These are phyloP conservation scores for Phytophthora foliorum DNA, from an alignment of 352 stramenopile genomes.

Conservation along the genomic window DNA sequence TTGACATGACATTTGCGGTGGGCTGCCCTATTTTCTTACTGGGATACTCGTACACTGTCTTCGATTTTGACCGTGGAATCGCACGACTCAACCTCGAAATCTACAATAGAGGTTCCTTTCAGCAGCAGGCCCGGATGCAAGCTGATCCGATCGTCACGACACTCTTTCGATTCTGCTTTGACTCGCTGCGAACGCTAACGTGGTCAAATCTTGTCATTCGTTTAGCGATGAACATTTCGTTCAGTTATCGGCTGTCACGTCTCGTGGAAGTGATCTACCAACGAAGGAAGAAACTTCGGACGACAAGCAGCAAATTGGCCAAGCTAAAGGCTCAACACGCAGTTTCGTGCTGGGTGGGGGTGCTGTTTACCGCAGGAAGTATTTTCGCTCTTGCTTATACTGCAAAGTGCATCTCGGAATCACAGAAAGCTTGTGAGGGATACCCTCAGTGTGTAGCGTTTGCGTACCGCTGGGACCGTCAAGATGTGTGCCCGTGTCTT, in stretches of 20 bases:
- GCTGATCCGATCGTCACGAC: conserved; percentile 17
- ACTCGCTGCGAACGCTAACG: conserved; percentile 26
- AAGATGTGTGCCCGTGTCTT: conserved; percentile 41
- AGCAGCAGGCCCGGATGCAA: conserved; percentile 12
- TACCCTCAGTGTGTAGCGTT: conserved; percentile 24
- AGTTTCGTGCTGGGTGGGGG: neutral
- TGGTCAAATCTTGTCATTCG: conserved; percentile 6
- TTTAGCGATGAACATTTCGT: conserved; percentile 27
- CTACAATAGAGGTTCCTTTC: conserved; percentile 7
- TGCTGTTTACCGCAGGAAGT: neutral
- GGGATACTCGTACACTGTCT: conserved; percentile 10
- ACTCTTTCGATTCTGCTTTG: conserved; percentile 27
- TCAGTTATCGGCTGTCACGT: conserved; percentile 20
- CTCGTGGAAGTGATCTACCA: conserved; percentile 22
- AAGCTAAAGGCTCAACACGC: neutral
- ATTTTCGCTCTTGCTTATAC: conserved; percentile 10
- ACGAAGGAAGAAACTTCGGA: neutral
- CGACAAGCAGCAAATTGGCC: neutral
- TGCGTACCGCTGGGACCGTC: conserved; percentile 20
- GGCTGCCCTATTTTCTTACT: conserved; percentile 22
- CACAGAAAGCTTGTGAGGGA: conserved; percentile 5
- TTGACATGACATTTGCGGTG: conserved; percentile 29
- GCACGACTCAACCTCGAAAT: conserved; percentile 17
- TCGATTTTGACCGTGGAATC: conserved; percentile 13
- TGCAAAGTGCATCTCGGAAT: conserved; percentile 6